Base-by-base conservation (phyloP, 768 basidiomycete genomes). In the Boletus barrowsii region DNA sequence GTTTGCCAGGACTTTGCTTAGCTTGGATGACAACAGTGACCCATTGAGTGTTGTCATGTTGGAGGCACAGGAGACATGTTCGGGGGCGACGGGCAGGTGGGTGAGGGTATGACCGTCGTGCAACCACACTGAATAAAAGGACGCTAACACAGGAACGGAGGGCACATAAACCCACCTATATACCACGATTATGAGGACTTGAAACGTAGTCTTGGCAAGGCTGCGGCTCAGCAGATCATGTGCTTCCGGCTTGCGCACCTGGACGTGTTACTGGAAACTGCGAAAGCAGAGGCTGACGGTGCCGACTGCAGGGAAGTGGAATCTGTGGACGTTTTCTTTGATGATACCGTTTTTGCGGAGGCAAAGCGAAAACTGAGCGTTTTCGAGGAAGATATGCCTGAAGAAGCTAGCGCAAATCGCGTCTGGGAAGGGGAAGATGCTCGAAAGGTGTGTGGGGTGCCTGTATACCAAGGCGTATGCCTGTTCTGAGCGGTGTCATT, bases 51-150 rank as follows among this genome's bases (percentile, higher is more conserved):
- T 87, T 5, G 76, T 84, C 43, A 75, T 86, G 56, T 65, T 88
- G 26, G 86, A 88, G 62, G 86, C 86, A 17, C 68, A 85, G 29
- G 82, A 84, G 20, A 64, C 74, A 4, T 82, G 81, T 60, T 78
- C 78, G 3, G 80, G 80, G 0, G 81, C 81, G 10, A 81, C 80
- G 0, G 80, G 75, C 41, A 75, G 78, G 78, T 76, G 57, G 18
- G 75, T 63, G 26, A 33, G 20, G 49, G 41, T 10, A 32, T 20
- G 11, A 14, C n/a, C 29, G 4, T n/a, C 37, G 26, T 30, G 15
- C 15, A 17, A 42, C 18, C 26, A 35, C 42, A 29, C 39, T 54
- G 39, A 57, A 47, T 10, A 13, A 3, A 13, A 7, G 30, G 10
- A 11, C 29, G 6, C 18, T 30, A 18, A 45, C 30, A 4, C 45